phyloP scores from a whole-genome alignment of 23 red algal species.

The Agarophyton chilense region DNA sequence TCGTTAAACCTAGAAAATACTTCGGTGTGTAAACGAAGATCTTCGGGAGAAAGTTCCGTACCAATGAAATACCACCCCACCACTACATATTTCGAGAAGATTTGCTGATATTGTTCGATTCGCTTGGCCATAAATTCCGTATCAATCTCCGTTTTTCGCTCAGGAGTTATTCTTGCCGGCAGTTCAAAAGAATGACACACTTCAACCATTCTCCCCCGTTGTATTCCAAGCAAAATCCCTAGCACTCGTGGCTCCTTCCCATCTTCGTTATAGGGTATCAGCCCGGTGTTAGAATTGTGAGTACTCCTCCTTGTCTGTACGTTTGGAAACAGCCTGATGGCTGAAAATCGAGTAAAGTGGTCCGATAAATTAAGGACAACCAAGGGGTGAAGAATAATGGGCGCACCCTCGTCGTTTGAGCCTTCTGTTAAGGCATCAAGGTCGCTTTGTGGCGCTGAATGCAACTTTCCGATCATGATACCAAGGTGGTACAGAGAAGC shows the following conservation, averaged over 20 bases:
- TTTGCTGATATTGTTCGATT: constrained; percentile 82
- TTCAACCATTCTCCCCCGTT: constrained; percentile 77
- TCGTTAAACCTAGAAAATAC: constrained; percentile 49
- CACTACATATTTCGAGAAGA: constrained; percentile 72
- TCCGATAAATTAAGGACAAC: constrained; percentile 89
- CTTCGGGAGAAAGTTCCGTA: constrained; percentile 30
- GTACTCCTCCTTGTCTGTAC: not conserved
- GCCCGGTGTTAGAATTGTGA: not conserved
- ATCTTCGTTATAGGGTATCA: constrained; percentile 22
- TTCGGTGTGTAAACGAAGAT: constrained; percentile 57
- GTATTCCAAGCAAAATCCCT: constrained; percentile 73
- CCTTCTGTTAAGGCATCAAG: not conserved
- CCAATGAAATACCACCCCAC: constrained; percentile 91
- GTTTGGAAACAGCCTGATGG: constrained; percentile 63
- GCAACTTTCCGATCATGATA: constrained; percentile 16
- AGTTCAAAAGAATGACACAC: constrained; percentile 85
- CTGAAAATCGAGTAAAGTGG: constrained; percentile 72
- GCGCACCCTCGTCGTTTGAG: constrained; percentile 31
- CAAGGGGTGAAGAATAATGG: constrained; percentile 79
- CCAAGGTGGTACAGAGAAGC: not conserved
- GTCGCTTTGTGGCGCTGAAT: constrained; percentile 36
- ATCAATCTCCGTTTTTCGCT: constrained; percentile 50
- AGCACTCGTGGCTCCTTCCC: constrained; percentile 53
- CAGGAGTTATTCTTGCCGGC: constrained; percentile 17
- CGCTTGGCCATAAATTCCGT: constrained; percentile 62